A percentile compares a stretch with the other conserved stretches of the same genome.
These are phyloP conservation scores for Didymella pomorum DNA, from an alignment of 2,329 filamentous ascomycete genomes.

Conservation along the genomic window DNA sequence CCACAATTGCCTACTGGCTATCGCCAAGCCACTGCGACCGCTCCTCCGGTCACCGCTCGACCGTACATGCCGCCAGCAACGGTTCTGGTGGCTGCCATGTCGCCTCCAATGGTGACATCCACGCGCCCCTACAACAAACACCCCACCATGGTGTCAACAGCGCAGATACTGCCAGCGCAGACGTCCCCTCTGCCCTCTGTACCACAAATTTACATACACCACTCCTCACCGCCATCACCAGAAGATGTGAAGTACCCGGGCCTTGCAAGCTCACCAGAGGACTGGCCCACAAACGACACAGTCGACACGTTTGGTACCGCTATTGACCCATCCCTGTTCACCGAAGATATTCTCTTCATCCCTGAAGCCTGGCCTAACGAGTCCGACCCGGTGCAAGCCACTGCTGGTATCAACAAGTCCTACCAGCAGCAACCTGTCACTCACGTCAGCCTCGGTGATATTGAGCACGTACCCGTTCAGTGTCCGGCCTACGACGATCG, in stretches of 20 bases:
- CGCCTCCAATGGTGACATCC: not conserved
- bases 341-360: not conserved
- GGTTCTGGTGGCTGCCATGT: not conserved
- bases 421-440: not conserved
- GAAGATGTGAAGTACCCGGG: not conserved
- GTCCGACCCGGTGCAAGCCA: not conserved
- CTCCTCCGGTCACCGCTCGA: not conserved
- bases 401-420: not conserved
- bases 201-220: not conserved
- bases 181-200: not conserved
- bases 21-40: not conserved
- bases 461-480: not conserved
- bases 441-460: not conserved
- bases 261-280: not conserved
- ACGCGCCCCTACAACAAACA: not conserved
- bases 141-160: not conserved
- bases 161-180: constrained; percentile 2
- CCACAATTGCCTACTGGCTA: not conserved
- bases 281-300: not conserved
- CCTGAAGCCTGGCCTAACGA: not conserved
- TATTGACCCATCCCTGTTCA: not conserved
- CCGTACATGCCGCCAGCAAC: not conserved
- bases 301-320: not conserved
- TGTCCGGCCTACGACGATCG: not conserved
- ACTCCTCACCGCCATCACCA: not conserved